Conservation (phyloP, 371 early-diverging fungal species). For the Haplosporangium sp. region DNA sequence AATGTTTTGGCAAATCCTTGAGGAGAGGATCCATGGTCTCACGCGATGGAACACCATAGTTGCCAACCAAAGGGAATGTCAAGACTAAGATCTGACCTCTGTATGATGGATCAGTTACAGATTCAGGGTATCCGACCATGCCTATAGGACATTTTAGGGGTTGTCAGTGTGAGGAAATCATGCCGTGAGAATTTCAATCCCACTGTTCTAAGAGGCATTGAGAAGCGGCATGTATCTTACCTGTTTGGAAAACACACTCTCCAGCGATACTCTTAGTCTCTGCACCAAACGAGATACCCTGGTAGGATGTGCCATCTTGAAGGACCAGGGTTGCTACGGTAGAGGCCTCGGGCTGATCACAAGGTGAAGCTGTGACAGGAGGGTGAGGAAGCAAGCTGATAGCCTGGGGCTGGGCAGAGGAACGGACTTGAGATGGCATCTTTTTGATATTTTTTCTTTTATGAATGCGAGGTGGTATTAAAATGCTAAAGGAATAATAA, state of each 20-base stretch:
- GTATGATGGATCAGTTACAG: constrained; percentile 96
- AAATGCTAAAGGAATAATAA: constrained; percentile 1
- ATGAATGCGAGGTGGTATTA: constrained; percentile 2
- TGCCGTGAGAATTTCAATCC: constrained; percentile 22
- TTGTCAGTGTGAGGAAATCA: constrained; percentile 4
- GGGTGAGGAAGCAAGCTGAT: constrained; percentile 59
- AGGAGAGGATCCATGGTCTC: constrained; percentile 79
- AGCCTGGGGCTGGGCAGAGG: neutral
- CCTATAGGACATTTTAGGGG: constrained; percentile 50
- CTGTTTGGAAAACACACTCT: constrained; percentile 98
- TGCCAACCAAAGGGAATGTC: constrained; percentile 94
- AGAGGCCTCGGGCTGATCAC: constrained; percentile 62
- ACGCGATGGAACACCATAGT: constrained; percentile 96
- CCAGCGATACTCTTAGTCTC: constrained; percentile 89
- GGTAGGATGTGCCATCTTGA: constrained; percentile 87
- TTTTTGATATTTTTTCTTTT: neutral
- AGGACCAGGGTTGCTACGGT: constrained; percentile 78
- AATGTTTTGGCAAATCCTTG: constrained; percentile 86
- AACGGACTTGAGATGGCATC: constrained; percentile 17
- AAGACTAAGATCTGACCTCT: constrained; percentile 96
- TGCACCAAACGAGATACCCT: constrained; percentile 95
- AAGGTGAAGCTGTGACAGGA: constrained; percentile 65
- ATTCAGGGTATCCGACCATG: constrained; percentile 95
- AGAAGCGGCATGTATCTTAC: constrained; percentile 57
- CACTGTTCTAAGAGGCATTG: no score